Conservation (phyloP, 257 asterid genomes). For the Plectranthus barbatus region DNA sequence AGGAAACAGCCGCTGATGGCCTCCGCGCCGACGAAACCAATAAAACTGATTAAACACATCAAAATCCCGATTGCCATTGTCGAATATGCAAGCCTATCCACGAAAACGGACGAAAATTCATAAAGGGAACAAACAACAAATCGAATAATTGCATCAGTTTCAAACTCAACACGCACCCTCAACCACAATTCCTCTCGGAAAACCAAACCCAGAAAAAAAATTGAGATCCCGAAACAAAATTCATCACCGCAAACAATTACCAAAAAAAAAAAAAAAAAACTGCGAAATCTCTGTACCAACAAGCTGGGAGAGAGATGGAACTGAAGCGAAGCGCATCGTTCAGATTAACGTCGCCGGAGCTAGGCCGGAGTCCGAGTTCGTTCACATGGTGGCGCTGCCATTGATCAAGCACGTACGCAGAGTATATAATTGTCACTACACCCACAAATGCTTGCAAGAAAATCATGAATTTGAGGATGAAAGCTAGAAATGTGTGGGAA, state of each 20-base stretch:
- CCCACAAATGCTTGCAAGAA: slow-evolving; percentile 66
- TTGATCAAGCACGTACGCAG: slow-evolving; percentile 55
- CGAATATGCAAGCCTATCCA: slow-evolving; percentile 73
- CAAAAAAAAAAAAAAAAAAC: neutral
- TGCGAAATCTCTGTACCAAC: slow-evolving; percentile 36
- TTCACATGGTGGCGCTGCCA: slow-evolving; percentile 40
- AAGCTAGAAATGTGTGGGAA: slow-evolving; percentile 53
- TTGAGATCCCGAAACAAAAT: neutral
- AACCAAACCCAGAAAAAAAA: neutral
- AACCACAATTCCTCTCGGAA: neutral
- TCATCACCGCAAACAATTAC: neutral
- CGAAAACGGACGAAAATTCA: slow-evolving; percentile 1
- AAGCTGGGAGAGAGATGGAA: slow-evolving; percentile 44
- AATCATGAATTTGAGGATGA: slow-evolving; percentile 62
- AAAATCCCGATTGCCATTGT: slow-evolving; percentile 61
- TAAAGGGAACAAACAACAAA: neutral
- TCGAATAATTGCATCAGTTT: neutral
- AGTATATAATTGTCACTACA: slow-evolving; percentile 46
- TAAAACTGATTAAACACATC: slow-evolving; percentile 46
- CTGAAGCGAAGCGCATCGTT: slow-evolving; percentile 23
- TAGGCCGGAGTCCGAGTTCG: slow-evolving; percentile 5
- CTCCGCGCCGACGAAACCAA: slow-evolving; percentile 82
- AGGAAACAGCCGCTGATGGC: slow-evolving; percentile 81
- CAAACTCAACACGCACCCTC: neutral
- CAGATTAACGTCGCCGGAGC: neutral